Base-by-base conservation (phyloP, 495 filamentous ascomycete species). In the Hyaloscypha bicolor region DNA sequence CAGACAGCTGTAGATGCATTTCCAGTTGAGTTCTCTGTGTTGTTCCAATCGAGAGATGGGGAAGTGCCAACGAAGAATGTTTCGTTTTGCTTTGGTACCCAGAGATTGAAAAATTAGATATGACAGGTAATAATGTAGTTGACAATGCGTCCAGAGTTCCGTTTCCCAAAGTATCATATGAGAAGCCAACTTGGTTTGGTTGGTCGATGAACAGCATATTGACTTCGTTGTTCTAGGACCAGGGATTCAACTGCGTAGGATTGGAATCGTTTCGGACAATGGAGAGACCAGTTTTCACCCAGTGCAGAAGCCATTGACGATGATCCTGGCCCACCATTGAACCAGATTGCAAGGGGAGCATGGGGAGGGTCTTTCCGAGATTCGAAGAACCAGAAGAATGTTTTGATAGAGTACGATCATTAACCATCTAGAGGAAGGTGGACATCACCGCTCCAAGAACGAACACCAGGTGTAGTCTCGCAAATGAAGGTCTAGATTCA, bases 141-240 rank as follows among this genome's bases (percentile, higher is more conserved):
- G 9, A 52, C 33, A 65, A 51, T 19, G 19, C 9, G 12, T 37
- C 35, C 35, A 37, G 12, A 12, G 60, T 63, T 25, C 33, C 55
- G 53, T 68, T 39, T 8, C 25, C 31, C 3, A 57, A n/a, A n/a
- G 75, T 80, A 25, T 82, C 83, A 67, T 88, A 90, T 51, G 82
- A 87, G 69, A 88, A 90, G 0, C 88, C 88, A 3, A 83, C 81
- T 45, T 85, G 83, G 51, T 81, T 82, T 2, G 87, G 87, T 74
- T 90, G 85, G 67, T 89, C 87, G 60, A 90, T 82, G 70, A 85
- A 90, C 14, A 88, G 76, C 80, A 86, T 85, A 67, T 88, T 89
- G 60, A 82, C 84, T 62, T 86, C 81, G 65, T 82, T 83, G 71
- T 88, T 90, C 75, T 80, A 90, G 51, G 81, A 84, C 74, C 85